Conservation (phyloP, 2,329 filamentous ascomycete species). For the Plenodomus lindquistii region DNA sequence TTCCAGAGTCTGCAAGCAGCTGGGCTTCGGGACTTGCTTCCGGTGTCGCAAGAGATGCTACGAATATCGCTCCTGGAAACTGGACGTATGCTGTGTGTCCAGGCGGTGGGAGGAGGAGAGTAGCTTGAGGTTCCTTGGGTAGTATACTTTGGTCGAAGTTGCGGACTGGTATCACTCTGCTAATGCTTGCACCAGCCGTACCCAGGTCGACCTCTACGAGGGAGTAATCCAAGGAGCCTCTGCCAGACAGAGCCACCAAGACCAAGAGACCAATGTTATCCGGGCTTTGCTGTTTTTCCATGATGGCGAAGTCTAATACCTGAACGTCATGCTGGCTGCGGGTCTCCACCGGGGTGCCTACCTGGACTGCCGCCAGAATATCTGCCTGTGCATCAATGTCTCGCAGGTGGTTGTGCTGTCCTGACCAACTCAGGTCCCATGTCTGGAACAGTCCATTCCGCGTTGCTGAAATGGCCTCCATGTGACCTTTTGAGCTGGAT, state of each 20-base stretch:
- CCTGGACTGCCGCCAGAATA: constrained; percentile 65
- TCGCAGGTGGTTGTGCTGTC: constrained; percentile 73
- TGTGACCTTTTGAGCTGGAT: constrained; percentile 75
- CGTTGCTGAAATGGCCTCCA: constrained; percentile 80
- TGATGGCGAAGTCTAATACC: constrained; percentile 78
- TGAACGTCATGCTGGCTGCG: constrained; percentile 64
- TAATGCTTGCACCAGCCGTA: constrained; percentile 58
- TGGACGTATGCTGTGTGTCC: constrained; percentile 80
- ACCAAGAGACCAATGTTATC: constrained; percentile 30
- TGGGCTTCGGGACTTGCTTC: constrained; percentile 77
- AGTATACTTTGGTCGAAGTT: constrained; percentile 50
- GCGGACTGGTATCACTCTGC: constrained; percentile 69
- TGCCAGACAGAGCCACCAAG: constrained; percentile 38
- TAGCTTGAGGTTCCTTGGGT: constrained; percentile 35
- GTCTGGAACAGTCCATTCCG: constrained; percentile 76
- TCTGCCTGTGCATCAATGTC: constrained; percentile 71
- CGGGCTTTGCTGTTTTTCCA: constrained; percentile 47
- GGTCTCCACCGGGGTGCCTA: constrained; percentile 53
- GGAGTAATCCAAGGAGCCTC: constrained; percentile 61
- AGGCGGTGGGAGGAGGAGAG: constrained; percentile 77
- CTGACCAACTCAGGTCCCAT: constrained; percentile 89
- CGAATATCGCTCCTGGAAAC: constrained; percentile 75
- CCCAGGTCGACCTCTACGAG: constrained; percentile 73
- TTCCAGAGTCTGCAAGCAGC: constrained; percentile 56
- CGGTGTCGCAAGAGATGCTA: constrained; percentile 71